Base-by-base conservation (phyloP, 352 stramenopile species). In the Phytophthora cactorum region DNA sequence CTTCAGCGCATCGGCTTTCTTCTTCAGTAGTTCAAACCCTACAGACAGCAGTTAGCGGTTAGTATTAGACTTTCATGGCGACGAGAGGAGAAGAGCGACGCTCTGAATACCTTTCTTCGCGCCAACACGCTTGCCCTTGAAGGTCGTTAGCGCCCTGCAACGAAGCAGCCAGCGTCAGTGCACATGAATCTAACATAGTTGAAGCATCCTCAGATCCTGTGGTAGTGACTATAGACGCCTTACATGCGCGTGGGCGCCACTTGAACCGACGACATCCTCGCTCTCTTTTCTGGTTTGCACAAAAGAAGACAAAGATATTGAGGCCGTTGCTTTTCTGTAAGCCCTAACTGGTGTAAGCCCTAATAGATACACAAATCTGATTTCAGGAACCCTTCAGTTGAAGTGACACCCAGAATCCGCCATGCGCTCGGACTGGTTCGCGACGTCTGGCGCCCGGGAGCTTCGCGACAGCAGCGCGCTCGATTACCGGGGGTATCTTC, bases 1-100 rank as follows among this genome's bases (percentile, higher is more conserved):
- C 88, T 99, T 99, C 25, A 99, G 87, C 9, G 98, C 98, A 72
- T 99, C 98, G 2, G 97, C 97, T 81, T 99, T 99, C 86, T 99
- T 99, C 81, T 96, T 96, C 36, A 96, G 72, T 51, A 96, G 59
- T 58, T 95, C 86, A 76, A 88, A 93, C n/a, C 85, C 85, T 93
- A 63, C 39, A 58, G 29, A 34, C 9, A 59, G 1, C 6, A 45
- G 1, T 31, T n/a, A 59, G 1, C 6, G 34, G 1, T 31, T n/a
- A 49, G 14, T 12, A 64, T 59, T 55, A 43, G 25, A 28, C n/a
- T 25, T 31, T 36, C 27, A 22, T 1, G 28, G 44, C 15, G 43
- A 53, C 17, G 7, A 34, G 17, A 31, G 27, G 31, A 39, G 32
- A 34, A 51, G 5, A 44, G 32, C 11, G 28, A 43, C 36, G 36